phyloP scores from a whole-genome alignment of 805 yeast genomes.

The Metschnikowia bowlesiae region DNA sequence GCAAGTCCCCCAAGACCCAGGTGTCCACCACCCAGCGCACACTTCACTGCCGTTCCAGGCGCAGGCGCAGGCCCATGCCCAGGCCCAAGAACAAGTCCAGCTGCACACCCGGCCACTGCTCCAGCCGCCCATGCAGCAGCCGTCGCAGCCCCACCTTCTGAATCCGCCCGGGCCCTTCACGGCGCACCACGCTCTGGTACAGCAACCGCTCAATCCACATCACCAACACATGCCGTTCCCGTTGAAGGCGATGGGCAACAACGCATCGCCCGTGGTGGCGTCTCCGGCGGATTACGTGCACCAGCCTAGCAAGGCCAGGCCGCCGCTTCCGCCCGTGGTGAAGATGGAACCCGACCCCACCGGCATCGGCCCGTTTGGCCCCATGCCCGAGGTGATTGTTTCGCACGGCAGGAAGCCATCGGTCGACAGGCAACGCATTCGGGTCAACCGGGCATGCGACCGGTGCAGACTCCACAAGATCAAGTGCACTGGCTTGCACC shows the following conservation, averaged over 20 bases:
- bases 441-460: slow-evolving; percentile 54
- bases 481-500: slow-evolving; percentile 52
- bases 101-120: background rate
- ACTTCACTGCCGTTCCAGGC: background rate
- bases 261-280: background rate
- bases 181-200: background rate
- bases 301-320: background rate
- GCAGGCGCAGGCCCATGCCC: background rate
- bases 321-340: background rate
- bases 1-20: background rate
- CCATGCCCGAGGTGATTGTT: background rate
- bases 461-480: slow-evolving; percentile 53
- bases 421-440: slow-evolving; percentile 19
- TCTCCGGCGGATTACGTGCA: background rate
- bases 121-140: slow-evolving; percentile 1
- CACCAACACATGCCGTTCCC: background rate
- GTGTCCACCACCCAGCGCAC: background rate
- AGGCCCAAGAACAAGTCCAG: background rate
- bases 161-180: background rate
- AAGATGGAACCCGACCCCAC: background rate
- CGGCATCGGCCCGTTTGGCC: background rate
- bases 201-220: background rate
- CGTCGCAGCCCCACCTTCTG: background rate
- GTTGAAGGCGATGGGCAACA: background rate
- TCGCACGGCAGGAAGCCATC: background rate